Base-by-base conservation (phyloP, 2,329 filamentous ascomycete species). In the Cyanodermella asteris region DNA sequence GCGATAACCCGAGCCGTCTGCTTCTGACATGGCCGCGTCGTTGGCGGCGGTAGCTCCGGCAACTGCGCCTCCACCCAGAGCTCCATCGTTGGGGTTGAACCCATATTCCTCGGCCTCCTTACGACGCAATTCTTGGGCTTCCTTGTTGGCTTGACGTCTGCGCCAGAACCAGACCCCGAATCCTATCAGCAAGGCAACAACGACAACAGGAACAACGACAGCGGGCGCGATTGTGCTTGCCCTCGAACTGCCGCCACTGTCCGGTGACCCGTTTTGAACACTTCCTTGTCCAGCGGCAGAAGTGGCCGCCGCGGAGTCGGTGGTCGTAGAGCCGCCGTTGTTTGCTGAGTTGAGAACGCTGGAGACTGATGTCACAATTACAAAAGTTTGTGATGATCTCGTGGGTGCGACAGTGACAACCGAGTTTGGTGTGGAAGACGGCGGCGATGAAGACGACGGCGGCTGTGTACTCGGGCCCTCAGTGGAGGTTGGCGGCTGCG, bases 21-120 rank as follows among this genome's bases (percentile, higher is more conserved):
- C 75, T 42, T 91, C 77, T 29, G 67, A 62, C 72, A 82, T 81
- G 45, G 84, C 70, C 37, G 69, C 69, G 27, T 62, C 65, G 6
- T 42, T 48, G 24, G 53, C 53, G 20, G 45, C 48, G 16, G 42
- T 47, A 6, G 40, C 56, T 26, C 58, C 50, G 14, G 50, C 55
- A 10, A 64, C 55, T 7, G 59, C 57, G 6, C 68, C 68, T n/a
- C n/a, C n/a, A n/a, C n/a, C n/a, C 8, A 91, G 58, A 1, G 75
- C 80, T 1, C 82, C 80, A 43, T 93, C 82, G 50, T 94, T 94
- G n/a, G 87, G 87, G 47, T 94, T 94, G 57, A 82, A 94, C 16
- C 76, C 73, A 45, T 94, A 94, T 44, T 94, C 87, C 46, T 94
- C 84, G 7, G 93, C 81, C 50, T 97, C 87, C 53, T 93, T 93